These are phyloP conservation scores for Verticillium isaacii DNA, from an alignment of 2,329 filamentous ascomycete genomes.

Conservation along the genomic window DNA sequence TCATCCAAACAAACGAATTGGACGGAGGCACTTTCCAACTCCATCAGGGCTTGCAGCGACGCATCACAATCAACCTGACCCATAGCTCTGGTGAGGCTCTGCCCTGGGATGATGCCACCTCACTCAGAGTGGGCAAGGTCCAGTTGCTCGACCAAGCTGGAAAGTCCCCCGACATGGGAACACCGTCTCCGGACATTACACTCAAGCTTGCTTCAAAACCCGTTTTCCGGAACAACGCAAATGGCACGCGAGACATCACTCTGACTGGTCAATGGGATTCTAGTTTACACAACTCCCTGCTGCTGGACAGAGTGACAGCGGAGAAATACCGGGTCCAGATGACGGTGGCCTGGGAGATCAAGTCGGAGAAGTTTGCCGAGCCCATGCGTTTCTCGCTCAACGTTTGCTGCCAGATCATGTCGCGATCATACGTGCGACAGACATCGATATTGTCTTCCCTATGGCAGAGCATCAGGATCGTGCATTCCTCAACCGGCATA, in stretches of 20 bases:
- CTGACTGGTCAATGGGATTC: constrained; percentile 96
- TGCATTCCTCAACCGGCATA: constrained; percentile 80
- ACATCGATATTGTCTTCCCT: constrained; percentile 82
- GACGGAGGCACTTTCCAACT: constrained; percentile 92
- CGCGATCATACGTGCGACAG: constrained; percentile 78
- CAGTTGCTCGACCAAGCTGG: constrained; percentile 80
- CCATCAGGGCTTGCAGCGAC: constrained; percentile 87
- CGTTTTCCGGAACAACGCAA: constrained; percentile 76
- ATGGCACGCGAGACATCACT: constrained; percentile 83
- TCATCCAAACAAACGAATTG: constrained; percentile 76
- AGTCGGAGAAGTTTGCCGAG: constrained; percentile 76
- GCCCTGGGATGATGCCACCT: constrained; percentile 80
- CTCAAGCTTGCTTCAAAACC: constrained; percentile 76
- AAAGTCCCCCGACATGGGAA: constrained; percentile 75
- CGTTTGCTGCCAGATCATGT: constrained; percentile 76
- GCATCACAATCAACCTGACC: constrained; percentile 81
- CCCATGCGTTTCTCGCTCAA: constrained; percentile 84
- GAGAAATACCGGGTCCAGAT: constrained; percentile 91
- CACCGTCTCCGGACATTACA: constrained; percentile 66
- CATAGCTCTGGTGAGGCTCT: constrained; percentile 85
- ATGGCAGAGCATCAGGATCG: constrained; percentile 79
- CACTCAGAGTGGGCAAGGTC: constrained; percentile 74
- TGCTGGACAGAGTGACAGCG: constrained; percentile 89
- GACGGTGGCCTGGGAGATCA: constrained; percentile 79
- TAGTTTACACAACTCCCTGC: constrained; percentile 82